A percentile compares a stretch with the other conserved stretches of the same genome.
Evolutionary conservation across 2,329 filamentous ascomycete genomes (phyloP).

Genomic region (Grosmannia penicillata): DNA sequence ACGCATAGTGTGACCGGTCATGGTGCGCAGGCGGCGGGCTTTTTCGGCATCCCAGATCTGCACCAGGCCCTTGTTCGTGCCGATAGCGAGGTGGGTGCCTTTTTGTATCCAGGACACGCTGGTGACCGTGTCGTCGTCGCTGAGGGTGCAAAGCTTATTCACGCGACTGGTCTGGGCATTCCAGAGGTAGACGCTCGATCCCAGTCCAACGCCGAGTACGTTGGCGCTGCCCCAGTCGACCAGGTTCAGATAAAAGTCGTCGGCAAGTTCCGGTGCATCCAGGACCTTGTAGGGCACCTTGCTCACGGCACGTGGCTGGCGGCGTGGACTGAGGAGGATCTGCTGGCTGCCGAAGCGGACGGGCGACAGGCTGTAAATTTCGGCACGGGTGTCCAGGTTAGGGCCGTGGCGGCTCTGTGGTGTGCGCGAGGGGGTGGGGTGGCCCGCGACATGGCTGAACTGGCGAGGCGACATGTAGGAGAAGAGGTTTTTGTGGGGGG

Average conservation of each 20-base stretch:
- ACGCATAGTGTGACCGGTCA: constrained; percentile 89
- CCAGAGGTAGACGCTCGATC: constrained; percentile 96
- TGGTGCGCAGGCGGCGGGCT: constrained; percentile 72
- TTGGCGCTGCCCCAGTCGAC: constrained; percentile 97
- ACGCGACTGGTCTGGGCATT: constrained; percentile 84
- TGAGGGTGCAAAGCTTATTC: constrained; percentile 72
- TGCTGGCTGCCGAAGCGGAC: constrained; percentile 87
- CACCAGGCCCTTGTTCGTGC: constrained; percentile 84
- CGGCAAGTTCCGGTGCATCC: constrained; percentile 87
- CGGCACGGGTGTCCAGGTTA: constrained; percentile 77
- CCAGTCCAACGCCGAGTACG: constrained; percentile 81
- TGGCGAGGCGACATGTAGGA: constrained; percentile 70
- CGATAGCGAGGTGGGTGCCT: constrained; percentile 89
- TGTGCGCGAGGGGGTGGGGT: constrained; percentile 78
- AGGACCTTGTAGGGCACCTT: constrained; percentile 97
- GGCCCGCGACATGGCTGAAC: constrained; percentile 55
- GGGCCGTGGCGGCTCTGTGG: constrained; percentile 77
- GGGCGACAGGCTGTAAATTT: constrained; percentile 90
- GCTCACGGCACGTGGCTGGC: constrained; percentile 77
- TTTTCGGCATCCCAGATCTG: constrained; percentile 96
- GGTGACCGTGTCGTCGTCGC: constrained; percentile 79
- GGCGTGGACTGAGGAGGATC: constrained; percentile 79
- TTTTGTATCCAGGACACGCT: constrained; percentile 98
- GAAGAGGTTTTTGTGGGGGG: constrained; percentile 94
- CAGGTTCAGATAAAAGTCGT: constrained; percentile 95